phyloP scores from a whole-genome alignment of 805 yeast genomes.

The Blastobotrys americana region DNA sequence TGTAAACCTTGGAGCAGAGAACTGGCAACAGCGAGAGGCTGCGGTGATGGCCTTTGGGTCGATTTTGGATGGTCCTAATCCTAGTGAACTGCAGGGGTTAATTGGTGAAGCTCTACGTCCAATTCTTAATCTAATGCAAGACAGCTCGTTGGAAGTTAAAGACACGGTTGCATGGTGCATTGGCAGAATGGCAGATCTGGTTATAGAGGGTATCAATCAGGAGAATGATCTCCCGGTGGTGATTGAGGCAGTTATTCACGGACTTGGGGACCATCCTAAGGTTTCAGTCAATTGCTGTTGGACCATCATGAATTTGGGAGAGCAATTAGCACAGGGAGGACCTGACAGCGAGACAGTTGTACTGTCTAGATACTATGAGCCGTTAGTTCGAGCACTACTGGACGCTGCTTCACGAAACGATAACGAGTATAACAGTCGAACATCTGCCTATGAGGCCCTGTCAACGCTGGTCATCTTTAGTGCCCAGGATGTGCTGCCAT shows the following conservation, averaged over 20 bases:
- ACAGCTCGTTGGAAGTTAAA: slow-evolving; percentile 73
- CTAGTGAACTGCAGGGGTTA: slow-evolving; percentile 54
- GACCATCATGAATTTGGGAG: slow-evolving; percentile 88
- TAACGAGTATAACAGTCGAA: slow-evolving; percentile 81
- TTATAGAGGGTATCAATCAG: slow-evolving; percentile 65
- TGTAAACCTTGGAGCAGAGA: slow-evolving; percentile 48
- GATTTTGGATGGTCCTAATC: slow-evolving; percentile 88
- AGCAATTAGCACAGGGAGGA: slow-evolving; percentile 59
- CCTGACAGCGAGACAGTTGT: slow-evolving; percentile 44
- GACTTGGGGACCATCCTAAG: slow-evolving; percentile 87
- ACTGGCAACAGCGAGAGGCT: slow-evolving; percentile 91
- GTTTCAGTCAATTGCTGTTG: slow-evolving; percentile 97
- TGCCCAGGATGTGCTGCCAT: slow-evolving; percentile 59
- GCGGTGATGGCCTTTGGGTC: slow-evolving; percentile 99
- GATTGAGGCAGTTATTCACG: slow-evolving; percentile 63
- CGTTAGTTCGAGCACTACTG: slow-evolving; percentile 62
- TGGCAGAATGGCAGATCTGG: slow-evolving; percentile 89
- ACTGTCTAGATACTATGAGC: slow-evolving; percentile 66
- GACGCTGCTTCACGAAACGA: slow-evolving; percentile 64
- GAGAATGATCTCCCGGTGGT: slow-evolving; percentile 61
- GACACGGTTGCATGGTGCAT: slow-evolving; percentile 99
- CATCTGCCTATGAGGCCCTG: slow-evolving; percentile 94
- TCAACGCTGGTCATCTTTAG: slow-evolving; percentile 73
- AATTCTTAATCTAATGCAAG: slow-evolving; percentile 64
- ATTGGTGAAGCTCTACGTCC: slow-evolving; percentile 80